A percentile compares a stretch with the other conserved stretches of the same genome.
These are phyloP conservation scores for Handroanthus guayacan DNA, from an alignment of 257 asterid genomes.

Conservation along the genomic window DNA sequence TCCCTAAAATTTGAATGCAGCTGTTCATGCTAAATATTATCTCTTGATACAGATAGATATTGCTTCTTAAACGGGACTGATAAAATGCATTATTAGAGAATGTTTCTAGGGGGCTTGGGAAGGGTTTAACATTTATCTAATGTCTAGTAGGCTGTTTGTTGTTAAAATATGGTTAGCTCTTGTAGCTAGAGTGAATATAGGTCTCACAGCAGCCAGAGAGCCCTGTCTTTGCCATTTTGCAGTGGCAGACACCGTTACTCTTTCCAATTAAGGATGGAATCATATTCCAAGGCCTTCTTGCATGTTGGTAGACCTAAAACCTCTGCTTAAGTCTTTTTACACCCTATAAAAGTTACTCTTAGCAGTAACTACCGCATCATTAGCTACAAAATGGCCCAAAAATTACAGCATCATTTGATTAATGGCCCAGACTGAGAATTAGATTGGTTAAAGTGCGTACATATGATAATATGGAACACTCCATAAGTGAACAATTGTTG, in stretches of 20 bases:
- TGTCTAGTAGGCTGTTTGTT: neutral
- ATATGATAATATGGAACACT: neutral
- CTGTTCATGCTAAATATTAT: neutral
- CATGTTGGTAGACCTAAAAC: neutral
- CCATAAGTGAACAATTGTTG: conserved; percentile 3
- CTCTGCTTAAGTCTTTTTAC: neutral
- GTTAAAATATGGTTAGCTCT: neutral
- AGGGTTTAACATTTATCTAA: conserved; percentile 9
- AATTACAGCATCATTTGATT: neutral
- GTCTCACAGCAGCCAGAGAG: neutral
- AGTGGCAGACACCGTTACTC: neutral
- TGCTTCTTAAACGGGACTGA: neutral
- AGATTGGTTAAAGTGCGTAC: neutral
- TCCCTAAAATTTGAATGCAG: neutral
- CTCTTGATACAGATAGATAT: neutral
- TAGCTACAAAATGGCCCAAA: neutral
- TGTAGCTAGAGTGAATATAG: neutral
- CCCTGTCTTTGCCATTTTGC: neutral
- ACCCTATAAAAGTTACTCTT: neutral
- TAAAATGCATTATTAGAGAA: neutral
- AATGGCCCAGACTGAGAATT: neutral
- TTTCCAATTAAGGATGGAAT: neutral
- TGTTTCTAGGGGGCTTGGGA: conserved; percentile 2
- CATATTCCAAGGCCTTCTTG: neutral
- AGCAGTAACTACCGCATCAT: neutral